These are phyloP conservation scores for Xylaria sp. DNA, from an alignment of 2,329 filamentous ascomycete genomes.

Conservation along the genomic window DNA sequence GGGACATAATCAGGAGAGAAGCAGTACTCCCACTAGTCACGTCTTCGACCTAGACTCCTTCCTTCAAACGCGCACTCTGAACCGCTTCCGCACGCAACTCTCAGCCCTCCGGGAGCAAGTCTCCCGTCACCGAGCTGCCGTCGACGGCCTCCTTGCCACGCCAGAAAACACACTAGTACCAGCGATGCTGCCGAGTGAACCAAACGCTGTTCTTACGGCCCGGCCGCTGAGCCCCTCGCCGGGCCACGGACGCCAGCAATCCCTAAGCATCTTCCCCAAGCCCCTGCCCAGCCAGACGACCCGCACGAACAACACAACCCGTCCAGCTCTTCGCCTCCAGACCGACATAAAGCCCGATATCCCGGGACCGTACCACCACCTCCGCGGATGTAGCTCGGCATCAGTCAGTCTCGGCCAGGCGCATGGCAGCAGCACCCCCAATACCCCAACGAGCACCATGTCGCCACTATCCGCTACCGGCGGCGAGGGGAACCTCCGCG, in stretches of 20 bases:
- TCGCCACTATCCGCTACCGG: constrained; percentile 35
- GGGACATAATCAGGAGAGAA: constrained; percentile 37
- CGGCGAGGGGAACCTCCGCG: constrained; percentile 51
- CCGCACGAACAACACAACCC: constrained; percentile 1
- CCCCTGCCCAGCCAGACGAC: neutral
- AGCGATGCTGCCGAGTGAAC: neutral
- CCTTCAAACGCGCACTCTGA: constrained; percentile 57
- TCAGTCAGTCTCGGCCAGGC: constrained; percentile 1
- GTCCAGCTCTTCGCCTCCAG: constrained; percentile 25
- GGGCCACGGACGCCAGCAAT: neutral
- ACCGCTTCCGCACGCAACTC: constrained; percentile 63
- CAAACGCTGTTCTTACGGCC: neutral
- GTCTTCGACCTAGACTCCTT: constrained; percentile 52
- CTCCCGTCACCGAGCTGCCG: constrained; percentile 57
- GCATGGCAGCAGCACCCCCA: neutral
- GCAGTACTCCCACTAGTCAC: constrained; percentile 34
- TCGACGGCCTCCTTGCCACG: constrained; percentile 53
- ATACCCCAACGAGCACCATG: constrained; percentile 3
- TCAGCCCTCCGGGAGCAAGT: constrained; percentile 62
- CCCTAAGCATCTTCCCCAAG: neutral
- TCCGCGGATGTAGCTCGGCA: constrained; percentile 10
- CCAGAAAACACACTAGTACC: constrained; percentile 36
- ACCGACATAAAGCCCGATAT: constrained; percentile 21
- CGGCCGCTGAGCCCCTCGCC: neutral
- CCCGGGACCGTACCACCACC: neutral